These are phyloP conservation scores for Udeniomyces megalosporus DNA, from an alignment of 768 basidiomycete genomes.

Conservation along the genomic window DNA sequence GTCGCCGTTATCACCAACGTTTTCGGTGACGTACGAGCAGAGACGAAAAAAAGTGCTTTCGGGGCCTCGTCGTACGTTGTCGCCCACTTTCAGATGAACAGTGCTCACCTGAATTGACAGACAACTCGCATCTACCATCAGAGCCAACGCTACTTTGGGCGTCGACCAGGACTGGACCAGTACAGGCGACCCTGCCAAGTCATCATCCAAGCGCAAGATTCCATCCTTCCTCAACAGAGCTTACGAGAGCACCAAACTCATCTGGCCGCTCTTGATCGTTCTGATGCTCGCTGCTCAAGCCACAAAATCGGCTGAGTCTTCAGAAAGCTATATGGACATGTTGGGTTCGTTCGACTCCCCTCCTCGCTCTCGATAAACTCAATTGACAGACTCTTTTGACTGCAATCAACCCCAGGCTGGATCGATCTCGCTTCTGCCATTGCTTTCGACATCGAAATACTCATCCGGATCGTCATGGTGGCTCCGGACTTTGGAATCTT, in stretches of 20 bases:
- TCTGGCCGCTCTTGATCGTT: conserved; percentile 23
- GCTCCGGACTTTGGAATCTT: conserved; percentile 73
- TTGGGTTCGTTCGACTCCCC: conserved; percentile 1
- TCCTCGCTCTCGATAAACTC: background rate
- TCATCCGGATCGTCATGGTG: conserved; percentile 50
- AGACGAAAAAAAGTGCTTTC: conserved; percentile 82
- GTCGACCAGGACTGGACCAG: conserved; percentile 17
- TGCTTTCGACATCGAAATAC: conserved; percentile 76
- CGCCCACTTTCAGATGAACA: background rate
- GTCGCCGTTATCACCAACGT: conserved; percentile 93
- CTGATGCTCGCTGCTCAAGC: conserved; percentile 23
- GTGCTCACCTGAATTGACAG: background rate
- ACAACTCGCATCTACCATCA: background rate
- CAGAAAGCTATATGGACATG: conserved; percentile 14
- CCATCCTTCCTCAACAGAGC: conserved; percentile 1
- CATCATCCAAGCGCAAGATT: too few relatives aligned
- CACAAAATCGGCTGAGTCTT: conserved; percentile 19
- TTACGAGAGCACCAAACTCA: conserved; percentile 22
- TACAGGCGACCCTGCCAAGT: too few relatives aligned
- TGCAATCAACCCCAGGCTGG: too few relatives aligned
- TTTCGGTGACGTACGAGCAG: conserved; percentile 68
- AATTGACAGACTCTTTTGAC: too few relatives aligned
- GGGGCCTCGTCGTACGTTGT: conserved; percentile 37
- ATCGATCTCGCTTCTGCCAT: conserved; percentile 63
- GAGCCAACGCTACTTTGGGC: conserved; percentile 12